Percentiles rank a stretch among this genome's conserved stretches.
These are phyloP conservation scores for Macrolepiota dolichaula DNA, from an alignment of 768 basidiomycete species.

Conservation along the genomic window DNA sequence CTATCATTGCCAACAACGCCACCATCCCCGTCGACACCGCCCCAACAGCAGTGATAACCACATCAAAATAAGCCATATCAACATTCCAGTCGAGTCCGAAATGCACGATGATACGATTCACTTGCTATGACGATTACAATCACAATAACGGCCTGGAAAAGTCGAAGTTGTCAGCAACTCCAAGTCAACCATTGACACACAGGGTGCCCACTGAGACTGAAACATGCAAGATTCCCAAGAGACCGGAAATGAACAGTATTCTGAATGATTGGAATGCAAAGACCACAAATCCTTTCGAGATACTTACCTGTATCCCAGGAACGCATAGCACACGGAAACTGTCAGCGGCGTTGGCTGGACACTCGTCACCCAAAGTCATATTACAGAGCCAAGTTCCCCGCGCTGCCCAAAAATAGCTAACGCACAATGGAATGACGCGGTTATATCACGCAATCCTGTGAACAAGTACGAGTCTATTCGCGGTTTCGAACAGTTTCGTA, in stretches of 20 bases:
- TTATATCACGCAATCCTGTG: neutral
- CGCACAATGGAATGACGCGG: no score
- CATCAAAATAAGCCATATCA: neutral
- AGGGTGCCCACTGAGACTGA: neutral
- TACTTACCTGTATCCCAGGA: neutral
- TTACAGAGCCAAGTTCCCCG: neutral
- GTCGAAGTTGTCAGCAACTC: neutral
- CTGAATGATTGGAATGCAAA: neutral
- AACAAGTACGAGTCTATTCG: neutral
- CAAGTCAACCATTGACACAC: neutral
- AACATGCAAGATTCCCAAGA: neutral
- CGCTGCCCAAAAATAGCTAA: no score
- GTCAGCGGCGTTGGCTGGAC: neutral
- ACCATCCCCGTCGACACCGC: neutral
- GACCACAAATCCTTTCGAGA: neutral
- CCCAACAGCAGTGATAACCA: no score
- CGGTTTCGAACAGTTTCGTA: neutral
- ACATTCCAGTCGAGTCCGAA: neutral
- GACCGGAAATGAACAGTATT: neutral
- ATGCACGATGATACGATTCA: neutral
- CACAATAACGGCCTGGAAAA: neutral
- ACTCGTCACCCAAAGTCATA: neutral
- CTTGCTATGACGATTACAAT: neutral
- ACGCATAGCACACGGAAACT: neutral
- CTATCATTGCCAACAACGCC: neutral